Base-by-base conservation (phyloP, 768 basidiomycete genomes). In the Amyloporia xantha region DNA sequence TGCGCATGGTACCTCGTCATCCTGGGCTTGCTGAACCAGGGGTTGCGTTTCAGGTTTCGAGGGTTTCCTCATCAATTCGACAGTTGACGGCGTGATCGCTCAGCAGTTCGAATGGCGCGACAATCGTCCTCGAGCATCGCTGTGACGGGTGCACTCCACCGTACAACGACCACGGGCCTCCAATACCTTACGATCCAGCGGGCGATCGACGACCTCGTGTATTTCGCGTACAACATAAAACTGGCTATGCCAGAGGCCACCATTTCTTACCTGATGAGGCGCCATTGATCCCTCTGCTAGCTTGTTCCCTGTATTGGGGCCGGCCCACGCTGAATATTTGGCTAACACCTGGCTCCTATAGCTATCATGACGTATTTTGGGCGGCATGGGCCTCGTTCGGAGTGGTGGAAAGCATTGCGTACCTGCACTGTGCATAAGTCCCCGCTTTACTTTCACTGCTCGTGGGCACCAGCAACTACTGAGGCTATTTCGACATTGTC, bases 141-240 rank as follows among this genome's bases (percentile, higher is more conserved):
- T 89, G 81, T 70, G 87, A 80, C 53, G 86, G 86, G 12, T 65
- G 75, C 15, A 86, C 84, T 48, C 88, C 85, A 59, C 86, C 86
- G 2, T 74, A 71, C 40, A 67, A 74, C 15, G 72, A 86, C 60
- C 73, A 63, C 73, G 56, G 84, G 80, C 58, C 65, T 88, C 39
- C 63, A 67, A 40, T 56, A 77, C 10, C 81, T 81, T 59, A 86
- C 82, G 1, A 74, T 87, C 41, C 80, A 85, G 59, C 86, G 87
- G 65, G 82, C 84, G 9, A 79, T 86, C 52, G 79, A 86, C 44
- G 85, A 88, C 58, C 63, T 86, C 30, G 82, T 71, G 12, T 83
- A 82, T 62, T 88, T 88, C 57, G 73, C 82, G 13, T 70, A 80
- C 54, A 84, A 76, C 51, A 84, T 77, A 12, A 64, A 74, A 25